These are phyloP conservation scores for Crithidia acanthocephali DNA, from an alignment of 208 protist species.

Conservation along the genomic window DNA sequence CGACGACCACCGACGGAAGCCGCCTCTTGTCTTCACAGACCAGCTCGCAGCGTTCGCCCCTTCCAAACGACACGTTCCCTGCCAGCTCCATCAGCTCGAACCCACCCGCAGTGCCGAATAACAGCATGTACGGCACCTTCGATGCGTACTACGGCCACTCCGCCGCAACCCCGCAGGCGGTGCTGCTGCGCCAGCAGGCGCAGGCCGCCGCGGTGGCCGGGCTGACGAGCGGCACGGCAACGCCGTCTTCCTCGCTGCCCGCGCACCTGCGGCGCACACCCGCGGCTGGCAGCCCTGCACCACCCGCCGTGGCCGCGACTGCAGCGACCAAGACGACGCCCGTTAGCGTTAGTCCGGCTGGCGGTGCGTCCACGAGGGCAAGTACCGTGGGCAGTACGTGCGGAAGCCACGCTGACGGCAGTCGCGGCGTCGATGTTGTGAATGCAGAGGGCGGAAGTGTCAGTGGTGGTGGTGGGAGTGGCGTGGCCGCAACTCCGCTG, in stretches of 20 bases:
- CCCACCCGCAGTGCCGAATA: conserved; percentile 31
- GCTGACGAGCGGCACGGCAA: conserved; percentile 7
- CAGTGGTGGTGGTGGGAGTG: too few relatives aligned
- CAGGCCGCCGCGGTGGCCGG: conserved; percentile 13
- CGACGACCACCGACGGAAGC: background rate
- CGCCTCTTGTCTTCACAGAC: background rate
- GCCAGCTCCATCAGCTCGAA: conserved; percentile 4
- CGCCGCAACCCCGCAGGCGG: conserved; percentile 36
- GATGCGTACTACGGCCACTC: conserved; percentile 55
- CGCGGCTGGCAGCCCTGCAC: background rate
- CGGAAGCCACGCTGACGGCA: background rate
- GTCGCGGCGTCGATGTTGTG: background rate
- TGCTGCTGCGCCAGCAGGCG: conserved; percentile 46
- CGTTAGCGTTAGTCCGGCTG: background rate
- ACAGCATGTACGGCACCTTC: conserved; percentile 60
- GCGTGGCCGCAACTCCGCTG: too few relatives aligned
- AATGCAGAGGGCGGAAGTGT: too few relatives aligned
- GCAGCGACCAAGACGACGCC: background rate
- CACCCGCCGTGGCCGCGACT: background rate
- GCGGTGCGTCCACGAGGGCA: background rate
- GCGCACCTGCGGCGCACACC: conserved; percentile 8
- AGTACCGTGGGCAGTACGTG: background rate
- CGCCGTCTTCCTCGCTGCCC: conserved; percentile 12
- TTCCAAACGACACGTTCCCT: background rate
- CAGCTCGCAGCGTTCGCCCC: conserved; percentile 7